phyloP scores from a whole-genome alignment of 345 rosid species.

The Arabidopsis thaliana region DNA sequence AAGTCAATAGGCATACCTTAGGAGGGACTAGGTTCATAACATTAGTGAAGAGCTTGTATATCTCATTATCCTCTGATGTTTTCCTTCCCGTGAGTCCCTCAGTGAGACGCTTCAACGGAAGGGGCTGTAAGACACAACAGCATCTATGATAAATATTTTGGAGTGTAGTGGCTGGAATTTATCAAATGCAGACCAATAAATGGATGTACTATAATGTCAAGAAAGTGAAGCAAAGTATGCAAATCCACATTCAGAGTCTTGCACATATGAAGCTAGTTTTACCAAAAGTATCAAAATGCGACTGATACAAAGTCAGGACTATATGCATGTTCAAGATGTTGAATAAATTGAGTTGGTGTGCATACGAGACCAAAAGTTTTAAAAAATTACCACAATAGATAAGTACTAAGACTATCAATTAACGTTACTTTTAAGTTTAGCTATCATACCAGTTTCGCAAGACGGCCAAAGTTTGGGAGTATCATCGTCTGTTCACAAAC shows the following conservation, averaged over 20 bases:
- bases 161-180: not conserved
- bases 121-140: constrained; percentile 66
- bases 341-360: constrained; percentile 16
- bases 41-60: constrained; percentile 82
- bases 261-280: constrained; percentile 6
- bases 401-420: constrained; percentile 1
- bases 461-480: constrained; percentile 86
- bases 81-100: constrained; percentile 76
- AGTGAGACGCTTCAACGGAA: constrained; percentile 79
- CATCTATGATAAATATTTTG: constrained; percentile 2
- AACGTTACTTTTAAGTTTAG: constrained; percentile 16
- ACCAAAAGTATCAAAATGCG: constrained; percentile 1
- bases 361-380: constrained; percentile 11
- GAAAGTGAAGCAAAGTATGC: not conserved
- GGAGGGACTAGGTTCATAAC: constrained; percentile 75
- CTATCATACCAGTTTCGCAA: constrained; percentile 81
- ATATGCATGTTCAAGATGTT: not conserved
- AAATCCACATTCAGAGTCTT: not conserved
- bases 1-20: constrained; percentile 55
- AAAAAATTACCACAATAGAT: not conserved
- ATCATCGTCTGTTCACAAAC: constrained; percentile 77
- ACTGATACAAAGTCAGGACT: constrained; percentile 5
- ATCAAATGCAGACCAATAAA: constrained; percentile 14
- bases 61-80: constrained; percentile 65
- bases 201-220: not conserved